Conservation (phyloP, 1,284 basidiomycete genomes). For the Rhodotorula sp. region DNA sequence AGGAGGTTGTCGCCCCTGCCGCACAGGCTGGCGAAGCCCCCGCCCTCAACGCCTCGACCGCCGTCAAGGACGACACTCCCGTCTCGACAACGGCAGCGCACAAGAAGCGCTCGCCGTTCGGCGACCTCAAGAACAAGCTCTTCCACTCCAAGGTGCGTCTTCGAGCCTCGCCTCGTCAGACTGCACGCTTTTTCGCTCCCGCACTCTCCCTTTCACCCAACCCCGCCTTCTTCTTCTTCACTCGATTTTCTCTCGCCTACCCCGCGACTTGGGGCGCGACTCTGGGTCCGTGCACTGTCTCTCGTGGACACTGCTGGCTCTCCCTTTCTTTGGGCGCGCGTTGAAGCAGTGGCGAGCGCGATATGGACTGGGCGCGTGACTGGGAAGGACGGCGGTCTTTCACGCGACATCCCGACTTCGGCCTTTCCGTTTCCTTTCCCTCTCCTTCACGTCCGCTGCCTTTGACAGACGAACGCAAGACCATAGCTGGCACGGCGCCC, state of each 20-base stretch:
- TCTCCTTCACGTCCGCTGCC: too few species aligned
- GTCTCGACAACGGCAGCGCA: background rate
- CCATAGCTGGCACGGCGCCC: too few species aligned
- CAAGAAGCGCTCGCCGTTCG: constrained; percentile 31
- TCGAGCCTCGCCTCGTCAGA: too few species aligned
- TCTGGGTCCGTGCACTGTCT: background rate
- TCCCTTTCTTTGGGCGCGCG: background rate
- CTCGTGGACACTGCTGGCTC: background rate
- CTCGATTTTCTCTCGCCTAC: background rate
- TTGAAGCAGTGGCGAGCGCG: background rate
- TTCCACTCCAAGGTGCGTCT: constrained; percentile 28
- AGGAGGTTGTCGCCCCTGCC: too few species aligned
- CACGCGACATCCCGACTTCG: background rate
- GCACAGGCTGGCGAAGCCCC: constrained; percentile 4
- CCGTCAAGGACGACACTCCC: background rate
- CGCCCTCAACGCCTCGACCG: background rate
- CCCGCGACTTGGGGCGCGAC: background rate
- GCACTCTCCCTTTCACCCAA: background rate
- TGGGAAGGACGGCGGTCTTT: background rate
- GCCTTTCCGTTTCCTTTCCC: too few species aligned
- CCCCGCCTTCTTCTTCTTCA: background rate
- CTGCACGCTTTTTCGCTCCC: background rate
- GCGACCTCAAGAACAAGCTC: constrained; percentile 25
- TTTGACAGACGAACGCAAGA: too few species aligned
- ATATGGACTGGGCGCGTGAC: background rate